Evolutionary conservation across 768 basidiomycete species (phyloP), one percentile per base, ranked within the genome.

Genomic region (Pilatotrama ljubarskyi): DNA sequence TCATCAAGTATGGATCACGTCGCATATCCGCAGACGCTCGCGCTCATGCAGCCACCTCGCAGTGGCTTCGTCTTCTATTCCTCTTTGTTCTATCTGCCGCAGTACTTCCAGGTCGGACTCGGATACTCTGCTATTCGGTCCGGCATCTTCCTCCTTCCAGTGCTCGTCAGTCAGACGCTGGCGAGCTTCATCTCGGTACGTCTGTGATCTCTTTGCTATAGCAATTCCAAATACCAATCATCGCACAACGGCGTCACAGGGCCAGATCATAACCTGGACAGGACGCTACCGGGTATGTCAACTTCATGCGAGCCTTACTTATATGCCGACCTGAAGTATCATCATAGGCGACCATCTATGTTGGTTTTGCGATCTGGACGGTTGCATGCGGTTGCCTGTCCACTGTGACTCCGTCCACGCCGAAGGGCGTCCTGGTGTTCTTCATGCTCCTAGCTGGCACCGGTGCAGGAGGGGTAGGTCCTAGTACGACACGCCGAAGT

Each of bases 51-150:
- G 9, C 8, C 37, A 44, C 11, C 0, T 51, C 14, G 9, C 58
- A 86, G 84, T 49, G 84, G 84, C 24, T 81, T 85, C 62, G 75
- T 85, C 2, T 85, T 84, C 69, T 85, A 81, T 71, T 86, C 83
- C 17, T 80, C 86, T 9, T 68, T 88, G 13, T 90, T 84, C 70
- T 90, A 89, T 66, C 78, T 91, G 0, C 89, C 91, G 1, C 85
- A 88, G 63, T 90, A 83, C 69, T 88, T 90, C 73, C 89, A 91
- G 73, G 82, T 89, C 9, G 86, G 82, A 3, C 72, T 86, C n/a
- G 85, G 84, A 5, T 84, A 82, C 61, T 80, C 82, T 8, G 85
- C 90, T 0, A 83, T 90, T 42, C 81, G 77, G 68, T 82, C 81
- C 2, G 85, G 84, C 0, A 72, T 89, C 2, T 84, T 90, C 65